A percentile compares a stretch with the other conserved stretches of the same genome.
These are phyloP conservation scores for Lentinula detonsa DNA, from an alignment of 768 basidiomycete species.

Conservation along the genomic window DNA sequence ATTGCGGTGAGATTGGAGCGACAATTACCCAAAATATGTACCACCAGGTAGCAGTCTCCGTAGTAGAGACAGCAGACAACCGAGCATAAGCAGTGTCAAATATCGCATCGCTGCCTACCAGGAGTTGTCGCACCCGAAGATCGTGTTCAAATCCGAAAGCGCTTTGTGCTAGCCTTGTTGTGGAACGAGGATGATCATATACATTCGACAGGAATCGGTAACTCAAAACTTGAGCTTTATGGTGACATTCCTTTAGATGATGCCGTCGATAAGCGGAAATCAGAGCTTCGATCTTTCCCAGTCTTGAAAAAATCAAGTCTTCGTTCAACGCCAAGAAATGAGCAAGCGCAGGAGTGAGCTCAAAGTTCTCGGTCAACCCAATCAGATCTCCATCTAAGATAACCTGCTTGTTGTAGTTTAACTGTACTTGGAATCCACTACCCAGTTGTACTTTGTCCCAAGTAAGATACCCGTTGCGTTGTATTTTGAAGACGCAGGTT, in stretches of 20 bases:
- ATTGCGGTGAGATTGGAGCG: not conserved
- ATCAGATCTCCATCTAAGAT: constrained; percentile 43
- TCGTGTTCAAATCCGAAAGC: constrained; percentile 47
- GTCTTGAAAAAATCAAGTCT: constrained; percentile 35
- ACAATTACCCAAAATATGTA: constrained; percentile 67
- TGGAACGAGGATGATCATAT: constrained; percentile 49
- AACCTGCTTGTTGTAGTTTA: constrained; percentile 52
- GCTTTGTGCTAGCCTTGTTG: constrained; percentile 35
- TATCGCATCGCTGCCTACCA: constrained; percentile 36
- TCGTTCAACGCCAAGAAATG: constrained; percentile 57
- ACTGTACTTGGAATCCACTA: constrained; percentile 60
- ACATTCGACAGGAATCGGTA: constrained; percentile 60
- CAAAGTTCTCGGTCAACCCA: constrained; percentile 61
- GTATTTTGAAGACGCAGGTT: constrained; percentile 43
- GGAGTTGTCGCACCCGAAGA: constrained; percentile 45
- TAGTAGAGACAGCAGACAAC: constrained; percentile 39
- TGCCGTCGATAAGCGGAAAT: constrained; percentile 48
- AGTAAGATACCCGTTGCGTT: constrained; percentile 42
- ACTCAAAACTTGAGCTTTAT: constrained; percentile 49
- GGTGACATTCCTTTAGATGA: constrained; percentile 38
- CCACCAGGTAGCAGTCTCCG: constrained; percentile 64
- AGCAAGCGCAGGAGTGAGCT: constrained; percentile 56
- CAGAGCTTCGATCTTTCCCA: constrained; percentile 38
- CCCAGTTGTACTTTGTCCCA: constrained; percentile 54
- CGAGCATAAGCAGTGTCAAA: constrained; percentile 51